Conservation (phyloP, 2,329 filamentous ascomycete genomes). For the Paramyrothecium sp. region DNA sequence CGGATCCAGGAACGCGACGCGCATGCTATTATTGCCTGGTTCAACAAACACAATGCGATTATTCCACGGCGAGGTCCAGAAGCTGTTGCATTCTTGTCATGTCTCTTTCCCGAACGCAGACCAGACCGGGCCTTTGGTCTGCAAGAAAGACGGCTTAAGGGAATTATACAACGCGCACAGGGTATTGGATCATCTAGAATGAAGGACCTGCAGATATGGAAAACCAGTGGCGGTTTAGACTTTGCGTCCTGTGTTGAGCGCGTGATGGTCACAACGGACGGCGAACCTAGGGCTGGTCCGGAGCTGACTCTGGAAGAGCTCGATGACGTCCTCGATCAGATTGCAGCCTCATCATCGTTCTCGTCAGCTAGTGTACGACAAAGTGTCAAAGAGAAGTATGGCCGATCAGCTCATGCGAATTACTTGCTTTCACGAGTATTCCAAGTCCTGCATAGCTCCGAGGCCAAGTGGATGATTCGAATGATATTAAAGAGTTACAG, state of each 20-base stretch:
- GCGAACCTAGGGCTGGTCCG: not conserved
- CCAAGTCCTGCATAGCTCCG: conserved; percentile 21
- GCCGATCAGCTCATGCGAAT: not conserved
- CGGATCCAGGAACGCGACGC: conserved; percentile 21
- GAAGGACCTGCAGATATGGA: conserved; percentile 59
- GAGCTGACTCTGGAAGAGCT: not conserved
- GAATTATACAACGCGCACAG: conserved; percentile 61
- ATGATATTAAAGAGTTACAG: conserved; percentile 3
- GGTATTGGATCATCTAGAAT: conserved; percentile 55
- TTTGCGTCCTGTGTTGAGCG: conserved; percentile 5
- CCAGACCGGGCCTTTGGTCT: conserved; percentile 71
- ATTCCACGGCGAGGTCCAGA: conserved; percentile 43
- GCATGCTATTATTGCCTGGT: conserved; percentile 57
- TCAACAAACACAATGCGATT: conserved; percentile 58
- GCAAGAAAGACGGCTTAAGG: conserved; percentile 54
- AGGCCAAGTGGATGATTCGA: conserved; percentile 14
- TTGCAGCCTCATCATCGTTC: not conserved
- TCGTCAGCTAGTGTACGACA: not conserved
- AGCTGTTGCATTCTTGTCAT: conserved; percentile 61
- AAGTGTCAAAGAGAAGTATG: not conserved
- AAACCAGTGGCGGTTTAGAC: conserved; percentile 36
- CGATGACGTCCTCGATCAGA: not conserved
- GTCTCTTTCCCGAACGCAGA: conserved; percentile 67
- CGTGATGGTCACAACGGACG: conserved; percentile 13
- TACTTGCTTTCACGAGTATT: conserved; percentile 1